phyloP scores from a whole-genome alignment of 768 basidiomycete species.

The Trametes cingulata region DNA sequence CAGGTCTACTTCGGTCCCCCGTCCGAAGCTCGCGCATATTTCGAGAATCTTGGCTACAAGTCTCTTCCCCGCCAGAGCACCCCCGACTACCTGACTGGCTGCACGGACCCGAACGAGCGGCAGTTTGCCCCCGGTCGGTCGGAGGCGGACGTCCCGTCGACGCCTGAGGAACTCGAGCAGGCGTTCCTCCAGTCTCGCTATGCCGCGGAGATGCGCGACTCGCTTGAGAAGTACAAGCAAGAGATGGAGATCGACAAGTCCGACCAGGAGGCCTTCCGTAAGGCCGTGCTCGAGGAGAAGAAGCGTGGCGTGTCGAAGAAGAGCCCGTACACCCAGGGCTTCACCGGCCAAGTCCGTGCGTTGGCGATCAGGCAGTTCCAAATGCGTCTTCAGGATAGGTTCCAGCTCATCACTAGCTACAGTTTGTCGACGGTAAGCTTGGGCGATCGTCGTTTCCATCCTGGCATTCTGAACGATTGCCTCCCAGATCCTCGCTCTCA shows the following conservation, averaged over 20 bases:
- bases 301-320: conserved; percentile 73
- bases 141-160: conserved; percentile 58
- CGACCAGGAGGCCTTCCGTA: conserved; percentile 77
- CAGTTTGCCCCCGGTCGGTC: conserved; percentile 68
- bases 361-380: conserved; percentile 75
- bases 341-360: conserved; percentile 70
- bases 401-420: conserved; percentile 75
- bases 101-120: conserved; percentile 85
- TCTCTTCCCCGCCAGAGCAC: conserved; percentile 81
- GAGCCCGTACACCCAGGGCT: conserved; percentile 83
- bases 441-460: conserved; percentile 25
- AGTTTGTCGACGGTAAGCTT: conserved; percentile 53
- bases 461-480: background rate
- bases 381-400: conserved; percentile 70
- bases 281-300: conserved; percentile 75
- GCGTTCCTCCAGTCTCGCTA: conserved; percentile 57
- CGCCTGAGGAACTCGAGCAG: conserved; percentile 65
- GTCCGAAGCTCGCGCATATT: conserved; percentile 74
- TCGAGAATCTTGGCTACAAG: conserved; percentile 72
- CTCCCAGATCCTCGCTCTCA: conserved; percentile 52
- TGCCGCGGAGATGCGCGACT: conserved; percentile 43
- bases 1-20: conserved; percentile 82
- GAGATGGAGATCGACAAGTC: conserved; percentile 58
- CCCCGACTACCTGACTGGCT: conserved; percentile 82
- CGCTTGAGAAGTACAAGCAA: conserved; percentile 56